Evolutionary conservation across 805 yeast genomes (phyloP).

Genomic region (Yarrowia osloensis): DNA sequence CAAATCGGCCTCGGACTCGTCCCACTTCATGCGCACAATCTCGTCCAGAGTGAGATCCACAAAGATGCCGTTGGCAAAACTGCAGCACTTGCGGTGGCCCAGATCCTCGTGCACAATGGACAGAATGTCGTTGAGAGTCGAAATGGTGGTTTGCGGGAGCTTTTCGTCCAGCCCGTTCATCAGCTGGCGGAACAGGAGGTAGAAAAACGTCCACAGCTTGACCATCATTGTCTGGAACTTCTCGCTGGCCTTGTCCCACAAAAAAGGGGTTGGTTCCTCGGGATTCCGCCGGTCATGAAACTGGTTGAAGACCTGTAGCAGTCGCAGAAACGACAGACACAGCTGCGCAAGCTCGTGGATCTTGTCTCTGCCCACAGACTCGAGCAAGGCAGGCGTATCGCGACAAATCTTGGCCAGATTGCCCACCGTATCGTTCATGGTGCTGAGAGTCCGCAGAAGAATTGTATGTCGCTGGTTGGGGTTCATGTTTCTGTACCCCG

Average conservation of each 20-base stretch:
- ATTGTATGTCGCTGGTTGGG: conserved; percentile 45
- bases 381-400: background rate
- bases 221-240: conserved; percentile 41
- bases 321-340: conserved; percentile 40
- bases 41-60: conserved; percentile 60
- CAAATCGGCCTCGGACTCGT: conserved; percentile 64
- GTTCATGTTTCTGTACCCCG: conserved; percentile 36
- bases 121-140: conserved; percentile 50
- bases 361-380: background rate
- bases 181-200: conserved; percentile 44
- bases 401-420: conserved; percentile 27
- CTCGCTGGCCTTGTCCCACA: conserved; percentile 40
- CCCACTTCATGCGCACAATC: conserved; percentile 49
- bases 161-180: conserved; percentile 35
- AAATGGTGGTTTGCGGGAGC: conserved; percentile 34
- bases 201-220: conserved; percentile 44
- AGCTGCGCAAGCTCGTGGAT: background rate
- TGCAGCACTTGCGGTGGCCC: conserved; percentile 72
- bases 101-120: conserved; percentile 70
- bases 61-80: conserved; percentile 60
- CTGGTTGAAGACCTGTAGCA: conserved; percentile 43
- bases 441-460: conserved; percentile 54
- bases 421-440: conserved; percentile 47
- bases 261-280: conserved; percentile 40
- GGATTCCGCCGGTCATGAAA: conserved; percentile 39